Conservation (phyloP, 345 rosid species). For the Arabidopsis suecica region DNA sequence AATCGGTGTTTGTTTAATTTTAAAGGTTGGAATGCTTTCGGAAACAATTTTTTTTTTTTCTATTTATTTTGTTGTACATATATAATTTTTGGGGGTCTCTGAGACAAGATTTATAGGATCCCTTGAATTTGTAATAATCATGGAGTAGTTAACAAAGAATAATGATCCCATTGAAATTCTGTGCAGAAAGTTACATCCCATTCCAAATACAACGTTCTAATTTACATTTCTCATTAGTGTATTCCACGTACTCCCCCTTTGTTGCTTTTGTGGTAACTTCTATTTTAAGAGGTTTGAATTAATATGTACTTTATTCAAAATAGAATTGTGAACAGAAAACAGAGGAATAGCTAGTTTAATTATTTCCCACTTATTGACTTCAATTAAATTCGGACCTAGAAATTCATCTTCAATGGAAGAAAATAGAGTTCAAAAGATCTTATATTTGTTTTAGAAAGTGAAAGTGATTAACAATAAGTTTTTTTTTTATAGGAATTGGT, state of each 20-base stretch:
- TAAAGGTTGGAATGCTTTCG: too few relatives aligned
- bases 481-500: constrained; percentile 12
- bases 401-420: background rate
- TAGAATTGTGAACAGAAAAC: background rate
- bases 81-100: background rate
- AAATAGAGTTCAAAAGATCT: constrained; percentile 2
- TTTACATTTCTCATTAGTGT: constrained; percentile 35
- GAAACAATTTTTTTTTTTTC: too few relatives aligned
- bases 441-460: background rate
- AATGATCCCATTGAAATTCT: constrained; percentile 9
- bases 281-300: background rate
- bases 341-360: background rate
- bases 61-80: background rate
- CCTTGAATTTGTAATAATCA: constrained; percentile 27
- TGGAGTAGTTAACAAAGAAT: constrained; percentile 4
- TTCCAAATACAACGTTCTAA: constrained; percentile 29
- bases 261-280: constrained; percentile 25
- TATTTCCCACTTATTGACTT: constrained; percentile 1
- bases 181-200: constrained; percentile 16
- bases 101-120: background rate
- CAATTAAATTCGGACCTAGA: background rate
- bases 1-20: too few relatives aligned
- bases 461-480: constrained; percentile 21
- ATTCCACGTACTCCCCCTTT: constrained; percentile 36
- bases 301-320: constrained; percentile 15